Evolutionary conservation across 2,329 filamentous ascomycete genomes (phyloP).

Genomic region (Penicillium sp.): DNA sequence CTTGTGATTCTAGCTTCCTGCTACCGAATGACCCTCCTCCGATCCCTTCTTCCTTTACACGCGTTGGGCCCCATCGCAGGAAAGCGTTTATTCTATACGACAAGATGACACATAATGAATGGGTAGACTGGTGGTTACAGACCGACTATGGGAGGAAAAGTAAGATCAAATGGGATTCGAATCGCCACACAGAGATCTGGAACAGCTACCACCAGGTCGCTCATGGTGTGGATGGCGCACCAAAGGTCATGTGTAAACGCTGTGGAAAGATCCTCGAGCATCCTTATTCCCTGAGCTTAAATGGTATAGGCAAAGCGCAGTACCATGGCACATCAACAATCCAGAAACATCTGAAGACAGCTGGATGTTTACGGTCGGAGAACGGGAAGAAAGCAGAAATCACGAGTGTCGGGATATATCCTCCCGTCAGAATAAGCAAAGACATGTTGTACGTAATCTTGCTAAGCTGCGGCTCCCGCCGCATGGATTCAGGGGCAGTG

Average conservation of each 20-base stretch:
- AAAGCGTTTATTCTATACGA: slow-evolving; percentile 10
- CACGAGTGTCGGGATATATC: too few species aligned
- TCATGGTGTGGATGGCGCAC: neutral
- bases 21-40: neutral
- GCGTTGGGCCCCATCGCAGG: slow-evolving; percentile 2
- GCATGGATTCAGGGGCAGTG: too few species aligned
- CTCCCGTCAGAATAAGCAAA: too few species aligned
- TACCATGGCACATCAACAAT: neutral
- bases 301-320: too few species aligned
- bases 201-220: neutral
- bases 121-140: slow-evolving; percentile 6
- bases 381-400: too few species aligned
- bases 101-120: slow-evolving; percentile 7
- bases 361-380: too few species aligned
- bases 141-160: slow-evolving; percentile 3
- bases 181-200: neutral
- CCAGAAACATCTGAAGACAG: neutral
- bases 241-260: slow-evolving; percentile 4
- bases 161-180: slow-evolving; percentile 7
- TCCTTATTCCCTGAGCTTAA: neutral
- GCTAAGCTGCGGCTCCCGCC: too few species aligned
- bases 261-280: slow-evolving; percentile 1
- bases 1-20: neutral
- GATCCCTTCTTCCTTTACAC: slow-evolving; percentile 1
- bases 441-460: too few species aligned